phyloP scores from a whole-genome alignment of 2,329 filamentous ascomycete species.

The Neonectria hederae region DNA sequence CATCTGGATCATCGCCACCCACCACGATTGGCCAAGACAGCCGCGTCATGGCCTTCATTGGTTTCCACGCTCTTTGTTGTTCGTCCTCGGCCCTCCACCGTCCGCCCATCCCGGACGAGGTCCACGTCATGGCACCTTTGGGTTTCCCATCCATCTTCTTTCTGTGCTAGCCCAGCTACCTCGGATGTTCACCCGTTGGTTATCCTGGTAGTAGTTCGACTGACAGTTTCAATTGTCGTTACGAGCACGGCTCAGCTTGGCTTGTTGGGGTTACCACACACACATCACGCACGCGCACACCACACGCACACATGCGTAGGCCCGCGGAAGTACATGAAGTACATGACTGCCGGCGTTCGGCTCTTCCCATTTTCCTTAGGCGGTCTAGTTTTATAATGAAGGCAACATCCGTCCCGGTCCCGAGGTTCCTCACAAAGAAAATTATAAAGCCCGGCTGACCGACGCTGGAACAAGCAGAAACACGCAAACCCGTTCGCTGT shows the following conservation, averaged over 20 bases:
- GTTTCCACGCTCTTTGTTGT: conserved; percentile 5
- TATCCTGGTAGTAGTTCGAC: background rate
- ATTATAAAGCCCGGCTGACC: conserved; percentile 8
- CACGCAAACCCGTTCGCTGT: background rate
- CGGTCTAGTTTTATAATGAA: conserved; percentile 2
- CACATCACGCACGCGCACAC: background rate
- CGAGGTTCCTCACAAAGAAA: conserved; percentile 1
- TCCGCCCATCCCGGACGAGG: background rate
- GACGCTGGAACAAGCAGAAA: background rate
- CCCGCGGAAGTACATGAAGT: conserved; percentile 5
- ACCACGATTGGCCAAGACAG: conserved; percentile 9
- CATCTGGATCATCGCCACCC: conserved; percentile 10
- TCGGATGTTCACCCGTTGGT: background rate
- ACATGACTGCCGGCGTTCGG: conserved; percentile 16
- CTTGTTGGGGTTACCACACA: conserved; percentile 5
- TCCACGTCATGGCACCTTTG: conserved; percentile 3
- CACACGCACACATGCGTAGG: conserved; percentile 3
- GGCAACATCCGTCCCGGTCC: conserved; percentile 1
- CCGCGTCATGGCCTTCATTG: conserved; percentile 14
- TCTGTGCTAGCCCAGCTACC: background rate
- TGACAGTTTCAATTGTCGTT: background rate
- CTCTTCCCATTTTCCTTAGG: conserved; percentile 12
- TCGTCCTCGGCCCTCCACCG: background rate
- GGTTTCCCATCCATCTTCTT: background rate
- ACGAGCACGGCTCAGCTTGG: conserved; percentile 11